Evolutionary conservation across 768 basidiomycete species (phyloP), one percentile per base, ranked within the genome.

Genomic region (Galerina sulciceps): DNA sequence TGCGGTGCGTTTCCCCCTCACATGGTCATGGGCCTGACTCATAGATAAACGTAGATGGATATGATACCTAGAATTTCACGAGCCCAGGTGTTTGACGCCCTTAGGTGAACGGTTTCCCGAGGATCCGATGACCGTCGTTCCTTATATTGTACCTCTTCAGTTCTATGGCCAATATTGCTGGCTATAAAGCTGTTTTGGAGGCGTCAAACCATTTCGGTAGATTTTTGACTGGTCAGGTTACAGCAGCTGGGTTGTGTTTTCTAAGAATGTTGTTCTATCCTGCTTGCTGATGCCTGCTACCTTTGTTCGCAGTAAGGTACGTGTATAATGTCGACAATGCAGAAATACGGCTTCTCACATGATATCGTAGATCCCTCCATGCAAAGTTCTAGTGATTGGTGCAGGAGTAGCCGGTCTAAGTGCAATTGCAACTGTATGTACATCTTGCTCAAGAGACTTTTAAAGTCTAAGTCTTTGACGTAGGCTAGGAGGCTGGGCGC

Each of bases 131-230:
- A 13, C 23, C 1, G 56, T 55, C 15, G 11, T 34, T 52, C 47
- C 48, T 52, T 41, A 60, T 31, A 54, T n/a, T 46, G 36, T 31
- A 42, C 15, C 54, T 8, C 26, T 31, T 6, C 55, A 93, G 93
- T 67, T 94, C 92, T 22, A 95, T 95, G 93, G 88, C 90, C n/a
- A 95, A 94, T 69, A 94, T 93, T 41, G 85, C 92, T n/a, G 93
- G 93, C 11, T 95, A 95, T 73, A 93, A 95, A 71, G 93, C 93
- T 40, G 92, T 95, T 46, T 72, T 95, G 69, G 93, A 95, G 72
- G 93, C 93, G 31, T 91, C 92, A 22, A 94, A 93, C 71, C 85
- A 91, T 68, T 95, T 95, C 66, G 93, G 93, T 67, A 81, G 93
- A 64, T 94, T 93, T 76, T 79, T 95, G 63, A 93, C 93, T 35